These are phyloP conservation scores for Capsicum baccatum DNA, from an alignment of 257 asterid genomes.

Conservation along the genomic window DNA sequence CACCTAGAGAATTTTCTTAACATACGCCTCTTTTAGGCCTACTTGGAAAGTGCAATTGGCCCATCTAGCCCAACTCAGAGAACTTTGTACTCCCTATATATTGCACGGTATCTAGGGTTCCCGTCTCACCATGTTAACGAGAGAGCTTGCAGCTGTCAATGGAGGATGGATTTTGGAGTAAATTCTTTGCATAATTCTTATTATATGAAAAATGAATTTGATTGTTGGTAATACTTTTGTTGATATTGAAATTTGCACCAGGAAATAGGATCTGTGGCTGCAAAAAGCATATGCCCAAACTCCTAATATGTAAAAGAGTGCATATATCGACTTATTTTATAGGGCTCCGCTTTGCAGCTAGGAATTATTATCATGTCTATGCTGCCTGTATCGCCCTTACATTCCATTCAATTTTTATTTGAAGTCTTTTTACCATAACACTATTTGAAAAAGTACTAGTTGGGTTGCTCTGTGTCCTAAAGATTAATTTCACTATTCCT, in stretches of 20 bases:
- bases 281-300: slow-evolving; percentile 8
- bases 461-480: too few species aligned
- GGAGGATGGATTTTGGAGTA: background rate
- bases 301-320: slow-evolving; percentile 30
- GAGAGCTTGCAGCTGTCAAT: background rate
- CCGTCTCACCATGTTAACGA: background rate
- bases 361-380: slow-evolving; percentile 21
- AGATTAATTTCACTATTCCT: background rate
- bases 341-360: slow-evolving; percentile 44
- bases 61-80: background rate
- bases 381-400: slow-evolving; percentile 40
- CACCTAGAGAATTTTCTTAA: too few species aligned
- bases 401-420: background rate
- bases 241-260: background rate
- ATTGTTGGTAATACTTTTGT: background rate
- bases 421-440: background rate
- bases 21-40: too few species aligned
- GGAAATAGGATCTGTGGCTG: slow-evolving; percentile 28
- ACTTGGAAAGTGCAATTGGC: background rate
- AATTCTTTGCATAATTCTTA: background rate
- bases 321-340: slow-evolving; percentile 4
- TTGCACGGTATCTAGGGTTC: background rate
- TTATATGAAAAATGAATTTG: background rate
- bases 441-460: too few species aligned
- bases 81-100: background rate